Evolutionary conservation across 2,329 filamentous ascomycete species (phyloP), one percentile per base, ranked within the genome.

Genomic region (Endoconidiophora laricicola): DNA sequence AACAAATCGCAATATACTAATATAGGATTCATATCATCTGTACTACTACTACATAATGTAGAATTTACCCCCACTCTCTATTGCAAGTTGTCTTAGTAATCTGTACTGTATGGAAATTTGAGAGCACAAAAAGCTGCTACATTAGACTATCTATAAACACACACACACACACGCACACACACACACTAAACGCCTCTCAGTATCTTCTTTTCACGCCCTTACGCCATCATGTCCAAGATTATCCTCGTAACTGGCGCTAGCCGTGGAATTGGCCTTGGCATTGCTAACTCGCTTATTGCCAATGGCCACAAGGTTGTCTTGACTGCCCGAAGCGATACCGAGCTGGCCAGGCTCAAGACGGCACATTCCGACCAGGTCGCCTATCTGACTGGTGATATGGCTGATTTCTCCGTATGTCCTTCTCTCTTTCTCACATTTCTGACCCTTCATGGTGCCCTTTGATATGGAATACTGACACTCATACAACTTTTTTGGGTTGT

Each of bases 231-330:
- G 66, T 63, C 72, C 6, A 83, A 85, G 61, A 78, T 76, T 20
- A 76, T 87, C 59, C 78, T 87, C 53, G 68, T 88, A 33, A 81
- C 77, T 2, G 78, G 78, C 26, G 76, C 76, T 16, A 79, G 76
- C 62, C 74, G 75, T 52, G 78, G 78, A 23, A 73, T 81, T 48
- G 78, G 78, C 44, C 67, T 77, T 9, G 73, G 74, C 53, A 64
- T 79, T 6, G 65, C 74, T 2, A 62, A 69, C 39, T 63, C 68
- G 43, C 65, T 81, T 26, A 63, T 81, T 6, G 59, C 63, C 18
- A 66, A 69, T 40, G 68, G 66, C 0, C 76, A 81, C 63, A 76
- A 73, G 52, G 69, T 81, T 14, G 71, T 81, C 37, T 60, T 78
- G 14, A 71, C 78, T 7, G 75, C 78, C 5, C 67, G 78, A 40